Evolutionary conservation across 345 rosid genomes (phyloP), one percentile per base, ranked within the genome.

Genomic region (Eutrema heterophyllum): DNA sequence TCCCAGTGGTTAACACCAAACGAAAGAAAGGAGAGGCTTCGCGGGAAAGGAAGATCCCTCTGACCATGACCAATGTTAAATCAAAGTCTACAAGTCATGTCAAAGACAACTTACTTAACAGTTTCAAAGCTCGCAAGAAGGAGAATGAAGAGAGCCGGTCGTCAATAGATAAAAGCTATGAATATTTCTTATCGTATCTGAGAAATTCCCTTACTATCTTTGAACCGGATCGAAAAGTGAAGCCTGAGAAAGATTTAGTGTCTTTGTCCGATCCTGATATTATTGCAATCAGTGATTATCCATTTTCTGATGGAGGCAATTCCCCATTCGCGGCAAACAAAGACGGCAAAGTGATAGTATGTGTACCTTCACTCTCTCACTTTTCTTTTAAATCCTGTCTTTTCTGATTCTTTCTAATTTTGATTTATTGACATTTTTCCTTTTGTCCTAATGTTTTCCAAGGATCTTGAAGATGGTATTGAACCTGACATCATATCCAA

Each of bases 251-350:
- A 72, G 82, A 68, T 45, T 33, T 41, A 54, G 80, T 56, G 48
- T 41, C 68, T 78, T 65, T 76, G 15, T 85, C 83, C 10, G 90
- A 89, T 79, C 81, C 84, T 14, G 90, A 84, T 63, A 80, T 84
- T 11, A 49, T 85, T 66, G 76, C 69, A 38, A 5, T 83, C 75
- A 86, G 83, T 51, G 2, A 50, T 21, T 58, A 76, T 75, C 83
- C 79, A 24, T 73, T 74, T 71, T 11, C 43, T 30, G 61, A 46
- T 81, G 84, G 67, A 80, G 66, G 41, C 59, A 33, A 32, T 49
- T 54, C 71, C 24, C 86, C 85, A 21, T 83, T 82, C 54, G 84
- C 78, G 30, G 33, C 79, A 71, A 72, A 77, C 62, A 86, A 73
- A 57, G 49, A 38, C 70, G 58, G 30, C 51, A 62, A 30, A 70